Conservation (phyloP, 768 basidiomycete genomes). For the Tubosaeta sp. region DNA sequence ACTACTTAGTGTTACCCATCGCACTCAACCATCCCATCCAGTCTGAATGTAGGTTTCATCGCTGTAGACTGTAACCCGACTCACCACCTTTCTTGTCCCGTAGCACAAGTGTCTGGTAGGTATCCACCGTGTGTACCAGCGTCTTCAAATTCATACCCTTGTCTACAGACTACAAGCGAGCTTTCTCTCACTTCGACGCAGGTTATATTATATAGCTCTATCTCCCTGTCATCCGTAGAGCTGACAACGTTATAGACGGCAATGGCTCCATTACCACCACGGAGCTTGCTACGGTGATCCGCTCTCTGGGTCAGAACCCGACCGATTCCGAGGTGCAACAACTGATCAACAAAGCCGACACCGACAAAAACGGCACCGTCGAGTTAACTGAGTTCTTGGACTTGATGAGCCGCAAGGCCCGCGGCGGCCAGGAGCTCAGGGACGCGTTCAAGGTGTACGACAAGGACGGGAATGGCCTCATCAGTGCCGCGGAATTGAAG, state of each 20-base stretch:
- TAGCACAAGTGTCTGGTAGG: slow-evolving; percentile 90
- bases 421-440: slow-evolving; percentile 88
- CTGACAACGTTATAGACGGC: slow-evolving; percentile 50
- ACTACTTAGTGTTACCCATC: slow-evolving; percentile 7
- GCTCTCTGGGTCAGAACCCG: slow-evolving; percentile 88
- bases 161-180: slow-evolving; percentile 92
- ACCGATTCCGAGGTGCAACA: slow-evolving; percentile 89
- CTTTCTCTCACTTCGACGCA: slow-evolving; percentile 96
- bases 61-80: neutral
- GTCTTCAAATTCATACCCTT: slow-evolving; percentile 1
- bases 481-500: slow-evolving; percentile 79
- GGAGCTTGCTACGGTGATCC: slow-evolving; percentile 92
- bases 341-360: slow-evolving; percentile 95
- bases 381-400: slow-evolving; percentile 82
- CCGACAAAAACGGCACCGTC: slow-evolving; percentile 84
- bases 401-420: slow-evolving; percentile 86
- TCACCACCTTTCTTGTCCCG: neutral
- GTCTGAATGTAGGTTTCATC: slow-evolving; percentile 51
- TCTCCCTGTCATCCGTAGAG: too few relatives aligned
- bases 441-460: slow-evolving; percentile 98
- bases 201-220: slow-evolving; percentile 38
- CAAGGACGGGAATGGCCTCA: slow-evolving; percentile 91
- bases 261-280: slow-evolving; percentile 90
- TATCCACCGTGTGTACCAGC: neutral
- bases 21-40: slow-evolving; percentile 22